Evolutionary conservation across 495 filamentous ascomycete species (phyloP).

Genomic region (Halenospora varia): DNA sequence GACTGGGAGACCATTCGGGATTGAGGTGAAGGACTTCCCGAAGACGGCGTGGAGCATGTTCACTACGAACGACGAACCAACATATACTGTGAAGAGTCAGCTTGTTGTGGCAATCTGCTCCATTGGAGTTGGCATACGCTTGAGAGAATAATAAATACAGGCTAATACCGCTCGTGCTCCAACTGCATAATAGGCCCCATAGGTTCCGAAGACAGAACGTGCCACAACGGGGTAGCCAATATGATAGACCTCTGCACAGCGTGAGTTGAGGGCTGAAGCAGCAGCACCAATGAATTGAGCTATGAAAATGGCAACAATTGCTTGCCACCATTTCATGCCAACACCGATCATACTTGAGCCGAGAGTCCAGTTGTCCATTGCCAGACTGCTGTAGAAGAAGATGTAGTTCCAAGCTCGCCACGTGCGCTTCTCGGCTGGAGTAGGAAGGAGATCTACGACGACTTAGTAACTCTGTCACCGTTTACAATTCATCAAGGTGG

Average conservation of each 20-base stretch:
- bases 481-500: too few relatives aligned
- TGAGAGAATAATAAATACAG: neutral
- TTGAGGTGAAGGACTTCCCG: neutral
- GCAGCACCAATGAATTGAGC: conserved; percentile 3
- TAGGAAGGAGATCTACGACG: neutral
- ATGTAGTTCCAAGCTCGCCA: neutral
- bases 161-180: neutral
- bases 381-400: neutral
- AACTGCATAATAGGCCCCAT: neutral
- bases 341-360: conserved; percentile 6
- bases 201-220: neutral
- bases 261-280: neutral
- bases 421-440: neutral
- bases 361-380: conserved; percentile 1
- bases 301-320: conserved; percentile 6
- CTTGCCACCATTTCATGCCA: conserved; percentile 7
- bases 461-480: too few relatives aligned
- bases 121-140: neutral
- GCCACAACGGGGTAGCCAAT: conserved; percentile 7
- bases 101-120: neutral
- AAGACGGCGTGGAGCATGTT: neutral
- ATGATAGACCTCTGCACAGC: conserved; percentile 7
- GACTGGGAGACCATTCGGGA: neutral
- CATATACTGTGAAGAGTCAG: neutral
- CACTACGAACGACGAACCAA: neutral